Base-by-base conservation (phyloP, 2,329 filamentous ascomycete species). In the Whalleya microplaca region DNA sequence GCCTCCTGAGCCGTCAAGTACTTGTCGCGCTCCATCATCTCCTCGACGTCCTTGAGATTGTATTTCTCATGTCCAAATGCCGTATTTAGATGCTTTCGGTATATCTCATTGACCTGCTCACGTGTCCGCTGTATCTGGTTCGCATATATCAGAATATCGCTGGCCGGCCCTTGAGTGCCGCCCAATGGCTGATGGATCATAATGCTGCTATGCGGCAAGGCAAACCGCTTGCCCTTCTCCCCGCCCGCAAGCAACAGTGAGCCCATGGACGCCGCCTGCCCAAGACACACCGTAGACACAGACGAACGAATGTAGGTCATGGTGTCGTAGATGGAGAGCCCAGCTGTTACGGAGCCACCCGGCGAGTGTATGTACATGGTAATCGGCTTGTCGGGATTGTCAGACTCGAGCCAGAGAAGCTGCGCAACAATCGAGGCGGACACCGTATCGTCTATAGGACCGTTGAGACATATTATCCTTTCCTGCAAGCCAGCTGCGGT, bases 361-460 rank as follows among this genome's bases (percentile, higher is more conserved):
- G 94, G 94, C 0, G 91, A 96, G 78, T 99, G 96, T 74, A 99
- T 99, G 75, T 99, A 99, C 73, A 99, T 90, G 50, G 91, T 95
- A 64, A 99, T 98, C 12, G 92, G 90, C 73, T 96, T 97, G 53
- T 96, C 87, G 2, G 94, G 93, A 69, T 91, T 92, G 71, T 99
- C 95, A 68, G 94, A 95, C 81, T 99, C 96, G 74, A 99, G 92
- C 84, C 93, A 99, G 62, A 99, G 89, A 20, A 99, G 86, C 73
- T 99, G 96, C 1, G 95, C 92, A 23, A 98, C 94, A 62, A 98
- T 92, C 42, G 90, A 91, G n/a, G 95, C 94, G 40, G 92, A 96
- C 64, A 95, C 86, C 42, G 85, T 88, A 71, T 96, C 91, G 77
- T 98, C 90, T 55, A 98, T 92, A 70, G 90, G 83, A 69, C 94